phyloP scores from a whole-genome alignment of 148 eudicot genomes.

The Diospyros kaki region DNA sequence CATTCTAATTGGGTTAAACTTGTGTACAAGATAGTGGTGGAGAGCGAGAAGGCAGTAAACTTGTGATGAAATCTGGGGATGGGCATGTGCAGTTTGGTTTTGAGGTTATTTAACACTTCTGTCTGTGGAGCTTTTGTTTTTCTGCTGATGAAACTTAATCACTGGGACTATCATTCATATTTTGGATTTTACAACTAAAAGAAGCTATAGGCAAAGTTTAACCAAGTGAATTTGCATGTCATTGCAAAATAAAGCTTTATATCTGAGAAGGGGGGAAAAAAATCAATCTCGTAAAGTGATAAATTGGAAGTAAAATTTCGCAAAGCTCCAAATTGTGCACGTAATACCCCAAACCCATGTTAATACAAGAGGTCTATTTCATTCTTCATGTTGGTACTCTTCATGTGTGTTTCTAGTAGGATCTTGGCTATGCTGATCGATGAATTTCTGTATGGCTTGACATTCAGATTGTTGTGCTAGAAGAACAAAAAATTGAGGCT shows the following conservation, averaged over 20 bases:
- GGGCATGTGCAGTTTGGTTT: no score
- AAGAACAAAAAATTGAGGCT: constrained; percentile 66
- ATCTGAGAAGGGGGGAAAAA: no score
- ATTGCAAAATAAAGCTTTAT: neutral
- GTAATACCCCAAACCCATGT: neutral
- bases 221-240: neutral
- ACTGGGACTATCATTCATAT: neutral
- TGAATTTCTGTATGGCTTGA: constrained; percentile 7
- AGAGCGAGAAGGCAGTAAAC: neutral
- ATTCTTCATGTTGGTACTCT: neutral
- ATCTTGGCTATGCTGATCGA: neutral
- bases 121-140: neutral
- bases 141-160: neutral
- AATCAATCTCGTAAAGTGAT: neutral
- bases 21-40: neutral
- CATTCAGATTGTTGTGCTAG: constrained; percentile 67
- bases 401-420: neutral
- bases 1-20: neutral
- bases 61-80: neutral
- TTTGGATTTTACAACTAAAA: neutral
- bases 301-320: no score
- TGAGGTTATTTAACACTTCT: no score
- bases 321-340: neutral
- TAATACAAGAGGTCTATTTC: neutral
- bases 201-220: neutral